Evolutionary conservation across 768 basidiomycete genomes (phyloP), one percentile per base, ranked within the genome.

Genomic region (Mycena galericulata): DNA sequence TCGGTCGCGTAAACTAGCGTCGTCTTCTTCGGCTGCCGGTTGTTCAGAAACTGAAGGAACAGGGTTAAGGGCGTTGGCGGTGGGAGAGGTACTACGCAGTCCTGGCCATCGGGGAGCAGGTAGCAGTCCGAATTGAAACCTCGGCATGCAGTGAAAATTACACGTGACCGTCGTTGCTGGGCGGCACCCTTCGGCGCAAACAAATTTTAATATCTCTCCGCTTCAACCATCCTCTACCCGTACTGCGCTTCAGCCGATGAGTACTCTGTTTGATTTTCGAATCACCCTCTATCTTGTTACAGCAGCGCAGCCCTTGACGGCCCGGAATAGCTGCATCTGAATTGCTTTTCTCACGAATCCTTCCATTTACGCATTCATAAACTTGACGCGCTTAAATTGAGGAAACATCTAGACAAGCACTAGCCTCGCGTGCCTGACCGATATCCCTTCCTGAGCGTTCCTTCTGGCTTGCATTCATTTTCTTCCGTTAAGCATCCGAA

Each of bases 1-100:
- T 22, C 79, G 82, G 55, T 85, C 84, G 50, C 55, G 70, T 54
- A 78, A 67, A 57, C 81, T 78, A 50, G 79, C 78, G 41, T 78
- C 75, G 32, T 71, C 40, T 30, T 69, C 67, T 40, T 22, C 20
- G 2, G 34, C 17, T 34, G 49, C 34, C 14, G 49, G 57, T 2
- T 32, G 53, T 6, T 20, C 27, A 22, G 58, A 9, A 24, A 12
- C n/a, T 6, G 56, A n/a, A 24, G 46, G 22, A 29, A 11, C 32
- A 10, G 57, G 55, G 26, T n/a, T 20, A 38, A 53, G 45, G 8
- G 26, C 45, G 18, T 14, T 64, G 5, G 47, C 14, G 0, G 36
- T 27, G 29, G 36, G 30, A 26, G 51, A 27, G 24, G 34, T 36
- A 47, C 32, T 58, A 27, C 62, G 45, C 11, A 36, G 41, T 4